Percentiles rank a stretch among this genome's conserved stretches.
These are phyloP conservation scores for Salvia hispanica DNA, from an alignment of 257 asterid genomes.

Conservation along the genomic window DNA sequence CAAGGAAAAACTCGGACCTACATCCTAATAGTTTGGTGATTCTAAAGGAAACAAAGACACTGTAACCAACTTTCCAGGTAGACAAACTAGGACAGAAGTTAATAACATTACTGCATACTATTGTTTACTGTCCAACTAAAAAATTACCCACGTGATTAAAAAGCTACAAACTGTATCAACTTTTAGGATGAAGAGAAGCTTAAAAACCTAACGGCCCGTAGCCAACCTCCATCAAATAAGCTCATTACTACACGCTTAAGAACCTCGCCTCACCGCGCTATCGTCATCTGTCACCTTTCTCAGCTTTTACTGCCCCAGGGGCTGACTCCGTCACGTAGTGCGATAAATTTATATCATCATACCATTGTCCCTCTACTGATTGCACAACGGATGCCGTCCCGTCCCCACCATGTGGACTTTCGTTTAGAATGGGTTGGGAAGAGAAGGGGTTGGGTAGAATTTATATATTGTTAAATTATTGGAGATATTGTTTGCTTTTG, in stretches of 20 bases:
- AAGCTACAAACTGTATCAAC: no score
- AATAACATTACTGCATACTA: not conserved
- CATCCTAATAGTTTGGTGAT: conserved; percentile 10
- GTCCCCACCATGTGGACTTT: not conserved
- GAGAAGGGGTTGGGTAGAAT: not conserved
- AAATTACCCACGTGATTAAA: not conserved
- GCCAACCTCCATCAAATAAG: no score
- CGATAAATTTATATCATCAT: not conserved
- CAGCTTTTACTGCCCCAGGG: no score
- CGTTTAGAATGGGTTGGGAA: not conserved
- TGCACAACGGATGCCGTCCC: not conserved
- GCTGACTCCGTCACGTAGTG: not conserved
- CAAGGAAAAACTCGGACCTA: not conserved
- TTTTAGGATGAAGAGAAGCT: no score
- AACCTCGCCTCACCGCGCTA: no score
- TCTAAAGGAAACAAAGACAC: conserved; percentile 6
- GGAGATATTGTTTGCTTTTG: not conserved
- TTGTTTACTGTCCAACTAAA: not conserved
- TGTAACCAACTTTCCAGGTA: conserved; percentile 15
- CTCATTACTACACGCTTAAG: no score
- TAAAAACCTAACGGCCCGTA: no score
- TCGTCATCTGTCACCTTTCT: no score
- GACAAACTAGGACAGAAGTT: conserved; percentile 21
- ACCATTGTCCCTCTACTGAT: not conserved
- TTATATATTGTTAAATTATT: not conserved